phyloP scores from a whole-genome alignment of 495 filamentous ascomycete species.

The Neohortaea acidophila region DNA sequence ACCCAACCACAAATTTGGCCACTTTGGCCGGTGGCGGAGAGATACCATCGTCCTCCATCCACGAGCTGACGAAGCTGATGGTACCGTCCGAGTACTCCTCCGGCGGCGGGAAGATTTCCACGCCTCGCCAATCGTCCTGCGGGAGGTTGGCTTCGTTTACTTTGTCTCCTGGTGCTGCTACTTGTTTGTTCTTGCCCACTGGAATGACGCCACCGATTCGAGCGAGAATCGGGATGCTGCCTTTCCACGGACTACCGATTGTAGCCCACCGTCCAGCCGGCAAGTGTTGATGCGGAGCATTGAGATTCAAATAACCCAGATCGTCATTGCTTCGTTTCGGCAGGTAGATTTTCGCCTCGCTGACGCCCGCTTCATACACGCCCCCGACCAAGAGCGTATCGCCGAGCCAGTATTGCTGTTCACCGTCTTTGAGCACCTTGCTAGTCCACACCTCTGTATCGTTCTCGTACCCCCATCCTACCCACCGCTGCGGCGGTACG shows the following conservation, averaged over 20 bases:
- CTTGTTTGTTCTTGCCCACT: constrained; percentile 41
- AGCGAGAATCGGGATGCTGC: constrained; percentile 47
- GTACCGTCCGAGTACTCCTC: constrained; percentile 21
- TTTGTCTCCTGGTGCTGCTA: constrained; percentile 39
- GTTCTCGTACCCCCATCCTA: constrained; percentile 50
- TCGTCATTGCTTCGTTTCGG: constrained; percentile 34
- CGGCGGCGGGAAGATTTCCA: constrained; percentile 48
- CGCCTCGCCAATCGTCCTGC: constrained; percentile 44
- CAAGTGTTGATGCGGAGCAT: constrained; percentile 43
- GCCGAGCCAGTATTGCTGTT: constrained; percentile 57
- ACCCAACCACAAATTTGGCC: constrained; percentile 16
- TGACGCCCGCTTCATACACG: constrained; percentile 44
- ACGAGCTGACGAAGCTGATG: constrained; percentile 32
- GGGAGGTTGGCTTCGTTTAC: constrained; percentile 39
- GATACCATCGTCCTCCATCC: constrained; percentile 52
- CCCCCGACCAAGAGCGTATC: constrained; percentile 49
- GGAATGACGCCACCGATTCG: constrained; percentile 44
- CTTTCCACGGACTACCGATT: constrained; percentile 41
- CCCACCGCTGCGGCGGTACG: constrained; percentile 48
- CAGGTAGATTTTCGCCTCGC: constrained; percentile 41
- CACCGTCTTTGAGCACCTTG: constrained; percentile 35
- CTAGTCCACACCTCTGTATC: constrained; percentile 47
- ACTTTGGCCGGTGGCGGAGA: constrained; percentile 21
- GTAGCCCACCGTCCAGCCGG: constrained; percentile 45
- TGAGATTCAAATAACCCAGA: constrained; percentile 46